Evolutionary conservation across 495 filamentous ascomycete species (phyloP).

Genomic region (Talaromyces adpressus): DNA sequence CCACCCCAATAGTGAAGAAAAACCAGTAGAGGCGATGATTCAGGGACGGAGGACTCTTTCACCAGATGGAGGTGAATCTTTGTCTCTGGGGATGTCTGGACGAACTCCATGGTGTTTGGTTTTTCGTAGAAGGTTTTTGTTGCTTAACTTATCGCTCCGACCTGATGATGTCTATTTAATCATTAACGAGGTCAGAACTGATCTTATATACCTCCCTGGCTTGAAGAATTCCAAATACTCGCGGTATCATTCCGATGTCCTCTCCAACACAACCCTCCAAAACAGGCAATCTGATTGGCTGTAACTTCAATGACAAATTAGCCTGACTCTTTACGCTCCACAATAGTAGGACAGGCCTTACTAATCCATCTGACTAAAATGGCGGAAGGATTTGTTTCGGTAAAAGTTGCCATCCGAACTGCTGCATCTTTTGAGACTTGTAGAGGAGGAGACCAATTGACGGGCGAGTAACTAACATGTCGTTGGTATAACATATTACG

Average conservation of each 20-base stretch:
- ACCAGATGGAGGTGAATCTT: neutral
- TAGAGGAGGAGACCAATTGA: neutral
- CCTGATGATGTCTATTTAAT: neutral
- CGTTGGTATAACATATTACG: no score
- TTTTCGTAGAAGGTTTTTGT: neutral
- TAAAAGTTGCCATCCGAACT: neutral
- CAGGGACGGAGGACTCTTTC: neutral
- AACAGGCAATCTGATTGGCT: neutral
- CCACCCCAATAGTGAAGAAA: conserved; percentile 43
- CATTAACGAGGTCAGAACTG: neutral
- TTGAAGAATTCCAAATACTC: neutral
- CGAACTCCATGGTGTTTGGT: neutral
- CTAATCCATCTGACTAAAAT: neutral
- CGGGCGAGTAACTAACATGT: neutral
- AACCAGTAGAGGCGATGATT: conserved; percentile 18
- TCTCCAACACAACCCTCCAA: neutral
- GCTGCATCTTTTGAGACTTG: neutral
- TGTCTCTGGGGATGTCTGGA: neutral
- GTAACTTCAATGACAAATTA: neutral
- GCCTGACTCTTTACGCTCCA: no score
- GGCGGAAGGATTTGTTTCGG: neutral
- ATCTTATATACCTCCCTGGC: neutral
- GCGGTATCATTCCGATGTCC: neutral
- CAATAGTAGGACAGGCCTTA: neutral
- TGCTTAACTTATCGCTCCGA: neutral